Percentiles rank a stretch among this genome's conserved stretches.
Conservation (phyloP, 106 monocot genomes). For the Phalaenopsis aphrodite region DNA sequence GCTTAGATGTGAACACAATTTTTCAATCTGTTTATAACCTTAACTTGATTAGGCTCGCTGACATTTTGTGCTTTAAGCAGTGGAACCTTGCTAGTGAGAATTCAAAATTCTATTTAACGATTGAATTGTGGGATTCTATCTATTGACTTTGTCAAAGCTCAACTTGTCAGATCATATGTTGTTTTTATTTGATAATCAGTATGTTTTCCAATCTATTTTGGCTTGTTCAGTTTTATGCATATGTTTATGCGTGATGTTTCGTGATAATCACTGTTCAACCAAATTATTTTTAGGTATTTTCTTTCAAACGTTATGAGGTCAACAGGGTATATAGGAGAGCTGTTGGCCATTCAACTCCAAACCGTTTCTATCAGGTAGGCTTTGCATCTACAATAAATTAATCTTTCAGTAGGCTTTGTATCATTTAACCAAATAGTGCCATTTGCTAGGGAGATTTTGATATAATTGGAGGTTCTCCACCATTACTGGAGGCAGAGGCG, state of each 20-base stretch:
- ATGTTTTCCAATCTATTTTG: background rate
- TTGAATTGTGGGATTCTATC: too few relatives aligned
- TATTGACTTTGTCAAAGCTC: too few relatives aligned
- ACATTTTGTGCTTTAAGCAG: too few relatives aligned
- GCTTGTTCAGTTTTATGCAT: background rate
- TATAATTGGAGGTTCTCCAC: slow-evolving; percentile 74
- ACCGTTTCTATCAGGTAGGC: slow-evolving; percentile 74
- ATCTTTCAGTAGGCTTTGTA: background rate
- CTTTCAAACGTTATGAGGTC: slow-evolving; percentile 79
- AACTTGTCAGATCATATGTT: background rate
- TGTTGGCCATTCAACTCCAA: slow-evolving; percentile 73
- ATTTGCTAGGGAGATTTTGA: slow-evolving; percentile 85
- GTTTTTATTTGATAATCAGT: background rate
- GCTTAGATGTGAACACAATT: too few relatives aligned
- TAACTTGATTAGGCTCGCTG: too few relatives aligned
- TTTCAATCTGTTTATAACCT: too few relatives aligned
- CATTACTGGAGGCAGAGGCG: slow-evolving; percentile 67
- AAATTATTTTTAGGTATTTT: slow-evolving; percentile 38
- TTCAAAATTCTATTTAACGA: too few relatives aligned
- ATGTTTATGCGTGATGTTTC: slow-evolving; percentile 4
- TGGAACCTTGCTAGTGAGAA: too few relatives aligned
- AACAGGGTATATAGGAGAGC: slow-evolving; percentile 83
- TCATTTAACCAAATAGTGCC: slow-evolving; percentile 3
- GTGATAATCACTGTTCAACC: background rate
- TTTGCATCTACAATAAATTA: background rate